Conservation (phyloP, 306 rosid species). For the Prunus mume region DNA sequence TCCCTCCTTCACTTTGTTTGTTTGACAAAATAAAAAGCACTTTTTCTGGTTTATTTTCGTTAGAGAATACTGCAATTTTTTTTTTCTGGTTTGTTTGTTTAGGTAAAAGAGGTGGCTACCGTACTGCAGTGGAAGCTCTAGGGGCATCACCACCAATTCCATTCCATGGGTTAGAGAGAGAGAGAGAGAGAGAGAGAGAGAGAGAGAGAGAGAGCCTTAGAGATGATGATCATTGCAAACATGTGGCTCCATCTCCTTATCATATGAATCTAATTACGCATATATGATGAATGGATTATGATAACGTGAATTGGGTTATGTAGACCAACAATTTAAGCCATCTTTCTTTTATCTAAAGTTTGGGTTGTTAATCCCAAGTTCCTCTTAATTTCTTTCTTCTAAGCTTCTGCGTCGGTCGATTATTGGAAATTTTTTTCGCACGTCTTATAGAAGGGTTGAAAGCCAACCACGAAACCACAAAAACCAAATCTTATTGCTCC, state of each 20-base stretch:
- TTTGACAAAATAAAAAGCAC: neutral
- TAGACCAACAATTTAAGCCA: conserved; percentile 12
- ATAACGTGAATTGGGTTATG: conserved; percentile 35
- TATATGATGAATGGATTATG: neutral
- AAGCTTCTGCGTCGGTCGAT: neutral
- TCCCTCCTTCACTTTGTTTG: neutral
- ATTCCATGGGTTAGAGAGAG: conserved; percentile 26
- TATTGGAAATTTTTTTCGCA: neutral
- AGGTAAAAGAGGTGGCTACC: conserved; percentile 98
- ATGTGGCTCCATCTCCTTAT: conserved; percentile 24
- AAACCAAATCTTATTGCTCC: too few species aligned
- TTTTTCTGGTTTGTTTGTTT: conserved; percentile 33
- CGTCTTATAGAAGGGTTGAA: too few species aligned
- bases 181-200: neutral
- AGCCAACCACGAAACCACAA: too few species aligned
- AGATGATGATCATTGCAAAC: conserved; percentile 35
- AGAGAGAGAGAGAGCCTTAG: neutral
- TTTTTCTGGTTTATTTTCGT: conserved; percentile 11
- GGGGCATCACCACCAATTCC: conserved; percentile 20
- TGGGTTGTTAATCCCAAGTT: conserved; percentile 11
- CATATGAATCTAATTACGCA: conserved; percentile 10
- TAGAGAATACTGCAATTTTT: conserved; percentile 29
- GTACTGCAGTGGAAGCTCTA: conserved; percentile 99
- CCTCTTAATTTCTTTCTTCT: neutral
- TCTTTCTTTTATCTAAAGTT: neutral